phyloP scores from a whole-genome alignment of 2,329 filamentous ascomycete genomes.

The Aspergillus jensenii region DNA sequence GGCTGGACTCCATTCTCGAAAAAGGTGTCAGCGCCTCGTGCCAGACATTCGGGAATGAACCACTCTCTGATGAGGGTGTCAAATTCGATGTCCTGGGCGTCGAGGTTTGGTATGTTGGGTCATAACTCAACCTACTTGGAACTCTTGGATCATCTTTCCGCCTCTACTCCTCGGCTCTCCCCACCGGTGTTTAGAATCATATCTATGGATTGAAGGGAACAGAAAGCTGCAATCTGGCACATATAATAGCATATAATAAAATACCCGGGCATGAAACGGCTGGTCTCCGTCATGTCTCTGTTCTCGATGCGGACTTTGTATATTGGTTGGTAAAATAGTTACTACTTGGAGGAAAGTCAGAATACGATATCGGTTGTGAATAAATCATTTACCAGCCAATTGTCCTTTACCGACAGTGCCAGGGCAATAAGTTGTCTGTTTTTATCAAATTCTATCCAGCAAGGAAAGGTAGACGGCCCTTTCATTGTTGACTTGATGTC shows the following conservation, averaged over 20 bases:
- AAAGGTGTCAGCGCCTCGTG: constrained; percentile 80
- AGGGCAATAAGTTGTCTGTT: no score
- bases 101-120: constrained; percentile 88
- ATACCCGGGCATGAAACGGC: constrained; percentile 12
- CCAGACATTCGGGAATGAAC: constrained; percentile 92
- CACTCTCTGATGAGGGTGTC: constrained; percentile 84
- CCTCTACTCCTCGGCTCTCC: neutral
- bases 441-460: no score
- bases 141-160: no score
- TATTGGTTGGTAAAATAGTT: neutral
- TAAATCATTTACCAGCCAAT: no score
- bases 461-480: no score
- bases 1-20: constrained; percentile 84
- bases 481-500: no score
- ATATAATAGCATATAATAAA: constrained; percentile 8
- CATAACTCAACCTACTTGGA: neutral
- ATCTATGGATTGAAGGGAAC: neutral
- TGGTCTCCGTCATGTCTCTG: constrained; percentile 10
- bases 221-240: neutral
- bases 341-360: no score
- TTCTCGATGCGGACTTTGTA: neutral
- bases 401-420: no score
- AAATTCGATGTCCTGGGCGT: constrained; percentile 91
- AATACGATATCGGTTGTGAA: no score
- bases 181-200: neutral